Conservation (phyloP, 2,329 filamentous ascomycete genomes). For the Aspergillus spinulosporus region DNA sequence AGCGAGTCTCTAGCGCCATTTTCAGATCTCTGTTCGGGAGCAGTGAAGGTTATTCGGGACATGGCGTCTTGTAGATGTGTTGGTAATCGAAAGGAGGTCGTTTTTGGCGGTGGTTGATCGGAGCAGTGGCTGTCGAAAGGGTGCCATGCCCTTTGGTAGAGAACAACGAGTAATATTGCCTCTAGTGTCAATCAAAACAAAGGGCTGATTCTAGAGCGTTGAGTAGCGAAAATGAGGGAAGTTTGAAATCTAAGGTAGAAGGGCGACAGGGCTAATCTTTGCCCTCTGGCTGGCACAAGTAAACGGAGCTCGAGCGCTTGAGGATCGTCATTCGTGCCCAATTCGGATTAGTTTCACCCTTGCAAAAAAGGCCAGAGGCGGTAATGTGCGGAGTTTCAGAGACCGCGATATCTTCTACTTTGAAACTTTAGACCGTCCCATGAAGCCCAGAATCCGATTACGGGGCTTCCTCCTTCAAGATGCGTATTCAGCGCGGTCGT, state of each 20-base stretch:
- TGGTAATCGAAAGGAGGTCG: constrained; percentile 5
- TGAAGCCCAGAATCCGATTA: constrained; percentile 23
- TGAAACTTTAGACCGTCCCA: constrained; percentile 6
- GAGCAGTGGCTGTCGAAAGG: constrained; percentile 7
- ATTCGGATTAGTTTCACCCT: constrained; percentile 17
- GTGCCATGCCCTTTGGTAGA: constrained; percentile 18
- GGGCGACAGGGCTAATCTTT: background rate
- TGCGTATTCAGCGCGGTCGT: constrained; percentile 17
- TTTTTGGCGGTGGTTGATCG: constrained; percentile 11
- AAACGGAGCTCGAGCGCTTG: constrained; percentile 5
- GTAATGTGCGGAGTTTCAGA: background rate
- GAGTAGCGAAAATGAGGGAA: constrained; percentile 3
- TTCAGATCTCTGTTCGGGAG: constrained; percentile 30
- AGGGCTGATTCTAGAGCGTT: background rate
- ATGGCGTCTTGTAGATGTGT: constrained; percentile 23
- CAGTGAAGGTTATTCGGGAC: constrained; percentile 35
- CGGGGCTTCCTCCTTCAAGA: constrained; percentile 22
- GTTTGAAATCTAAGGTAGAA: background rate
- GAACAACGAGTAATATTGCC: background rate
- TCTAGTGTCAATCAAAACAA: constrained; percentile 2
- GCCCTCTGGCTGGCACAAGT: background rate
- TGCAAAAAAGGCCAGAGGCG: background rate
- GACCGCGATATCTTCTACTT: background rate
- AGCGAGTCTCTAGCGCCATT: constrained; percentile 77
- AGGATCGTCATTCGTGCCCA: constrained; percentile 13